Conservation (phyloP, 2,329 filamentous ascomycete species). For the Verruconis gallopava region DNA sequence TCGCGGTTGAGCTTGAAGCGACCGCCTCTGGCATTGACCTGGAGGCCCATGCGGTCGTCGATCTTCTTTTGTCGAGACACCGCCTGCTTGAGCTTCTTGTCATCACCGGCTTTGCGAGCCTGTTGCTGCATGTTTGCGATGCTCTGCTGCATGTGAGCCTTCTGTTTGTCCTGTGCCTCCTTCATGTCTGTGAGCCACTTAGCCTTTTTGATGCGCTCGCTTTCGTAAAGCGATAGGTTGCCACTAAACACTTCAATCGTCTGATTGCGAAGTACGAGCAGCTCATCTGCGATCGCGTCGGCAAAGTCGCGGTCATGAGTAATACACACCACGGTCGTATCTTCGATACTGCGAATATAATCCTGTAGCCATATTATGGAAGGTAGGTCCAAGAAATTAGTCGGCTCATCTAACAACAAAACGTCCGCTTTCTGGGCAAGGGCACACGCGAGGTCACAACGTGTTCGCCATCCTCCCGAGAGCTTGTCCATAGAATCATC, state of each 20-base stretch:
- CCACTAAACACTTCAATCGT: slow-evolving; percentile 62
- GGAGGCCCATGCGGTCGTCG: slow-evolving; percentile 66
- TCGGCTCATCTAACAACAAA: slow-evolving; percentile 72
- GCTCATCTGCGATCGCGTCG: slow-evolving; percentile 60
- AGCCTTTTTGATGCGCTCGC: slow-evolving; percentile 53
- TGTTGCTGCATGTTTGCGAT: slow-evolving; percentile 62
- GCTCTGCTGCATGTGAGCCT: slow-evolving; percentile 65
- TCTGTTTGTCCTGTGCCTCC: slow-evolving; percentile 69
- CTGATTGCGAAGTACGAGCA: slow-evolving; percentile 63
- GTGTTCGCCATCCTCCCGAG: slow-evolving; percentile 49
- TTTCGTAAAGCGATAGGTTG: slow-evolving; percentile 59
- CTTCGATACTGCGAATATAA: slow-evolving; percentile 47
- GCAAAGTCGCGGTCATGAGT: slow-evolving; percentile 78
- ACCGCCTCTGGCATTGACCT: slow-evolving; percentile 57
- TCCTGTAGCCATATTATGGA: slow-evolving; percentile 77
- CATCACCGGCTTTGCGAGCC: slow-evolving; percentile 65
- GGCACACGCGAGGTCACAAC: slow-evolving; percentile 34
- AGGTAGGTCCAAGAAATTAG: slow-evolving; percentile 72
- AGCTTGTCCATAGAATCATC: slow-evolving; percentile 48
- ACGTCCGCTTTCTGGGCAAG: slow-evolving; percentile 64
- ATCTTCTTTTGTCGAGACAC: slow-evolving; percentile 76
- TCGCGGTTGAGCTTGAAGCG: slow-evolving; percentile 75
- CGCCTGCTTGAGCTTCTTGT: slow-evolving; percentile 76
- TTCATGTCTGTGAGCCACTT: slow-evolving; percentile 61
- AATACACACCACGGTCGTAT: slow-evolving; percentile 59